phyloP scores from a whole-genome alignment of 2,329 filamentous ascomycete species.

The Colletotrichum higginsianum region DNA sequence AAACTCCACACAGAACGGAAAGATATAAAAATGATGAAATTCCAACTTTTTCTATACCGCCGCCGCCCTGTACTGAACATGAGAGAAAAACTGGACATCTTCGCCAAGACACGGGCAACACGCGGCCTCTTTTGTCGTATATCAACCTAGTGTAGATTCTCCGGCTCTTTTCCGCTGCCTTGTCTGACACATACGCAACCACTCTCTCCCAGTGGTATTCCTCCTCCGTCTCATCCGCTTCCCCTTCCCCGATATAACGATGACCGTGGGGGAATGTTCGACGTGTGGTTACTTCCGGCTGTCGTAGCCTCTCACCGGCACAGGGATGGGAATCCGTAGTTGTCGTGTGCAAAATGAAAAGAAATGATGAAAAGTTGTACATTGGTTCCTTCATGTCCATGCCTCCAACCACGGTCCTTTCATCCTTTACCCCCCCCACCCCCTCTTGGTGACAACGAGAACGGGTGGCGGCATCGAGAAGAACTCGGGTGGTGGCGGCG shows the following conservation, averaged over 20 bases:
- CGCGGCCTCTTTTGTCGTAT: too few relatives aligned
- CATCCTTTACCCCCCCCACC: too few relatives aligned
- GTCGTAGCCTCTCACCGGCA: too few relatives aligned
- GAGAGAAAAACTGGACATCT: neutral
- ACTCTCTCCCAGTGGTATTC: too few relatives aligned
- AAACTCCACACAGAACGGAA: neutral
- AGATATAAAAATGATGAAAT: neutral
- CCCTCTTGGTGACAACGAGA: neutral
- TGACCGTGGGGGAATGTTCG: too few relatives aligned
- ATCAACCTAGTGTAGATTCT: too few relatives aligned
- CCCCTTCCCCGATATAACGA: neutral
- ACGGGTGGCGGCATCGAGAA: neutral
- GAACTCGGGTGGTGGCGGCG: neutral
- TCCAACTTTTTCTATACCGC: conserved; percentile 5
- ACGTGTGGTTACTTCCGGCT: too few relatives aligned
- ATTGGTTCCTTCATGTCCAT: neutral
- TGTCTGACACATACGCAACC: neutral
- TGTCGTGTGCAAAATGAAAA: neutral
- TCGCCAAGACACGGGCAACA: too few relatives aligned
- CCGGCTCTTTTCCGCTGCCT: neutral
- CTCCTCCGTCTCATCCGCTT: neutral
- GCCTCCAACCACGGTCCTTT: too few relatives aligned
- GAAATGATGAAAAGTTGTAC: neutral
- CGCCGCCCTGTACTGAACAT: neutral
- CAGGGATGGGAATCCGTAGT: neutral